Percentiles rank a stretch among this genome's conserved stretches.
These are phyloP conservation scores for Blastocystis sp. DNA, from an alignment of 352 stramenopile genomes.

Conservation along the genomic window DNA sequence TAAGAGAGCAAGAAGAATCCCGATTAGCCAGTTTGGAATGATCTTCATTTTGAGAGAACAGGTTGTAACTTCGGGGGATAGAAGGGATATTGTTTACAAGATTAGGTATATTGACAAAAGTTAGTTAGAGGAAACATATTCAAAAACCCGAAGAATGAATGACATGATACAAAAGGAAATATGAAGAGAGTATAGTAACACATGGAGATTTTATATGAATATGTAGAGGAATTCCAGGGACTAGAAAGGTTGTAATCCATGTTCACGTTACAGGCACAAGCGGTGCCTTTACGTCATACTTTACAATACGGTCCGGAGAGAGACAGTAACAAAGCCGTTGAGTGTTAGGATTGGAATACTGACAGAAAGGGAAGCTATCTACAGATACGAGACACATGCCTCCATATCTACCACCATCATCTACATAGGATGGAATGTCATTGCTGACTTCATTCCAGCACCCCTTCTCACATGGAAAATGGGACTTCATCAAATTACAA, in stretches of 20 bases:
- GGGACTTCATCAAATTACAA: conserved; percentile 29
- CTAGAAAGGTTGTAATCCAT: background rate
- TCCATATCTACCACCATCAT: background rate
- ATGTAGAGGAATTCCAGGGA: background rate
- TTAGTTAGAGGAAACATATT: no score
- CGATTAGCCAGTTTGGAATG: conserved; percentile 46
- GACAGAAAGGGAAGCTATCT: conserved; percentile 3
- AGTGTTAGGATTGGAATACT: background rate
- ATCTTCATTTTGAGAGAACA: conserved; percentile 2
- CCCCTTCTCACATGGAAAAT: conserved; percentile 31
- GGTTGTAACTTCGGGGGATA: background rate
- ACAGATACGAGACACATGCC: conserved; percentile 39
- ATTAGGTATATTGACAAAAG: no score
- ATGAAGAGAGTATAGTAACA: background rate
- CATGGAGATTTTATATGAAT: background rate
- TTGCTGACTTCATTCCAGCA: conserved; percentile 54
- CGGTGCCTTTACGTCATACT: conserved; percentile 5
- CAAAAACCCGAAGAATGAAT: no score
- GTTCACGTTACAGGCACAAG: background rate
- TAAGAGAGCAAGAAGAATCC: conserved; percentile 2
- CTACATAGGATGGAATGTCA: conserved; percentile 20
- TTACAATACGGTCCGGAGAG: background rate
- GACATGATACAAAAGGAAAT: no score
- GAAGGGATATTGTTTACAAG: background rate
- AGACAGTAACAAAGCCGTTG: conserved; percentile 25